Evolutionary conservation across 2,329 filamentous ascomycete species (phyloP).

Genomic region (Pseudogymnoascus sp.): DNA sequence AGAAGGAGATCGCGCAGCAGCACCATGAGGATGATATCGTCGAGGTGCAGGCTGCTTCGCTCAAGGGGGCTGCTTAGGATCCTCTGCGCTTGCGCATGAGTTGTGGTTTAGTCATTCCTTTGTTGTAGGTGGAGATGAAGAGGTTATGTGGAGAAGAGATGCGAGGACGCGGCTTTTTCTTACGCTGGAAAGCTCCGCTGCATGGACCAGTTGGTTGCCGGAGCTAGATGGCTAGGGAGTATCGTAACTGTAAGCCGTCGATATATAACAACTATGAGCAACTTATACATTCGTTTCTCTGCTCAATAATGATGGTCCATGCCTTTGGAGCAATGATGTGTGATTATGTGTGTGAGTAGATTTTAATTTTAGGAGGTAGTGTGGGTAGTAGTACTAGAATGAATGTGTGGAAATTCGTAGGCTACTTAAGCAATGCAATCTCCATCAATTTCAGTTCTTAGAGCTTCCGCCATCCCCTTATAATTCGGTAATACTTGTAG

Average conservation of each 20-base stretch:
- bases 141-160: background rate
- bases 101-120: background rate
- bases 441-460: background rate
- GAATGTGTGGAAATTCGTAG: background rate
- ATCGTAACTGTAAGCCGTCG: background rate
- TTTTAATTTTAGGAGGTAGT: background rate
- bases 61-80: background rate
- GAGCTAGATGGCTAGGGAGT: background rate
- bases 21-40: background rate
- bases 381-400: background rate
- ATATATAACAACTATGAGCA: constrained; percentile 5
- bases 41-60: background rate
- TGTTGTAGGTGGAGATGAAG: background rate
- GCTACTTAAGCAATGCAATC: background rate
- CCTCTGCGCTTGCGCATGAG: background rate
- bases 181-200: background rate
- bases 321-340: background rate
- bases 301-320: background rate
- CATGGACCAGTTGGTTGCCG: background rate
- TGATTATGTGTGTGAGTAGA: background rate
- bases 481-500: background rate
- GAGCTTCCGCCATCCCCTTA: background rate
- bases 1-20: constrained; percentile 40
- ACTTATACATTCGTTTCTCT: background rate
- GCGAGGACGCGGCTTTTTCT: background rate